Evolutionary conservation across 306 rosid species (phyloP).

Genomic region (Acmispon strigosus): DNA sequence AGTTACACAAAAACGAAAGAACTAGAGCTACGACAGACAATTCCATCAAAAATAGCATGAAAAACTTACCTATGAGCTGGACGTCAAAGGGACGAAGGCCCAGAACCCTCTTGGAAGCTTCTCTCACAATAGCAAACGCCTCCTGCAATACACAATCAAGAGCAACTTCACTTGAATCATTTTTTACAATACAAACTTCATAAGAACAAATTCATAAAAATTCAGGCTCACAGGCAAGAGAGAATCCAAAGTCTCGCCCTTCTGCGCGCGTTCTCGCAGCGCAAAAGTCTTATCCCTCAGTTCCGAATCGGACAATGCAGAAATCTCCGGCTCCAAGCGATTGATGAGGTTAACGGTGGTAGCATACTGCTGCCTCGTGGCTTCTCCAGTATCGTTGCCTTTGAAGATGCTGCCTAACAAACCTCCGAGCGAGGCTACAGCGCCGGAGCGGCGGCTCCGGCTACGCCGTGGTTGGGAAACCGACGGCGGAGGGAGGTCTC

Average conservation of each 20-base stretch:
- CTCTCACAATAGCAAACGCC: slow-evolving; percentile 93
- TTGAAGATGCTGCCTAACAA: slow-evolving; percentile 75
- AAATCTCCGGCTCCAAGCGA: slow-evolving; percentile 57
- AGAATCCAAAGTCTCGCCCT: slow-evolving; percentile 74
- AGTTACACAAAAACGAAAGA: background rate
- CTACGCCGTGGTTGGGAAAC: slow-evolving; percentile 23
- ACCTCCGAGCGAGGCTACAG: slow-evolving; percentile 78
- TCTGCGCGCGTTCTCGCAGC: slow-evolving; percentile 58
- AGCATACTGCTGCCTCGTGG: slow-evolving; percentile 72
- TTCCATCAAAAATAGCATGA: background rate
- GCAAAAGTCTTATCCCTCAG: slow-evolving; percentile 60
- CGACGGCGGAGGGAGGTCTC: slow-evolving; percentile 10
- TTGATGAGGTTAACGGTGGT: slow-evolving; percentile 55
- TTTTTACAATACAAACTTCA: background rate
- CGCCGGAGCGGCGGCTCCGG: slow-evolving; percentile 18
- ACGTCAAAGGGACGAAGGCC: slow-evolving; percentile 98
- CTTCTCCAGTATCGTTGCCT: slow-evolving; percentile 80
- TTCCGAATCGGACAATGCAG: slow-evolving; percentile 72
- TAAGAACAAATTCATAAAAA: background rate
- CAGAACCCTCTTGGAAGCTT: slow-evolving; percentile 84
- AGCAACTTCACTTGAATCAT: slow-evolving; percentile 1
- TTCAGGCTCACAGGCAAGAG: slow-evolving; percentile 55
- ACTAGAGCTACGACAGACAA: background rate
- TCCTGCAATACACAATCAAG: slow-evolving; percentile 44
- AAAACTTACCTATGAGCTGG: slow-evolving; percentile 63